Percentiles rank a stretch among this genome's conserved stretches.
Evolutionary conservation across 768 basidiomycete species (phyloP).

Genomic region (Lyophyllum atratum): DNA sequence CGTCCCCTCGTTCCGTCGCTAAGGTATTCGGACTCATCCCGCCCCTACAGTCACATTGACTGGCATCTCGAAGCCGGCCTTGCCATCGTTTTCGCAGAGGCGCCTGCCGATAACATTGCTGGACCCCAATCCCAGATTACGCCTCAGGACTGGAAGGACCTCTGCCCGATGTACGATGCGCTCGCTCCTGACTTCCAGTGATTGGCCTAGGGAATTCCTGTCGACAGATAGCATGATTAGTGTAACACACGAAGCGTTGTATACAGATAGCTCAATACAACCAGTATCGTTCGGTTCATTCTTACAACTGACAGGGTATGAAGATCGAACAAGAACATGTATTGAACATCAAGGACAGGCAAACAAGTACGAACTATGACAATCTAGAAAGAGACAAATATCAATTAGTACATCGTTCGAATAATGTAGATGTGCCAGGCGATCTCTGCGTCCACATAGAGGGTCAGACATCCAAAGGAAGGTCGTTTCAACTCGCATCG

Average conservation of each 20-base stretch:
- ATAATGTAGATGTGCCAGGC: neutral
- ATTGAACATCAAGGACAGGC: neutral
- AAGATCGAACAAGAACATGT: neutral
- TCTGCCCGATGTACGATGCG: constrained; percentile 29
- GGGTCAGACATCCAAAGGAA: constrained; percentile 90
- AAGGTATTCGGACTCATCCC: neutral
- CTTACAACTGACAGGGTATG: too few relatives aligned
- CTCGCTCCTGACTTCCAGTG: constrained; percentile 29
- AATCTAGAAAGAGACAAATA: neutral
- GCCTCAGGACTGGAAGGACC: constrained; percentile 30
- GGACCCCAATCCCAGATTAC: constrained; percentile 32
- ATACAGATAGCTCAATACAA: neutral
- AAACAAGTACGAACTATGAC: neutral
- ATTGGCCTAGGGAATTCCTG: neutral
- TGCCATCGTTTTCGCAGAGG: constrained; percentile 34
- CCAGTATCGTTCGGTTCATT: too few relatives aligned
- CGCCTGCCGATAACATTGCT: constrained; percentile 25
- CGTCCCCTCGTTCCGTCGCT: neutral
- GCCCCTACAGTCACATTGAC: constrained; percentile 31
- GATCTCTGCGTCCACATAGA: neutral
- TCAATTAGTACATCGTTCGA: neutral
- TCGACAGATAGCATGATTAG: neutral
- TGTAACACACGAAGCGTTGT: neutral
- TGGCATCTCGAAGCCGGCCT: constrained; percentile 39
- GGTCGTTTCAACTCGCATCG: constrained; percentile 69